phyloP scores from a whole-genome alignment of 73 alveolate genomes.

The Blepharisma stoltei region DNA sequence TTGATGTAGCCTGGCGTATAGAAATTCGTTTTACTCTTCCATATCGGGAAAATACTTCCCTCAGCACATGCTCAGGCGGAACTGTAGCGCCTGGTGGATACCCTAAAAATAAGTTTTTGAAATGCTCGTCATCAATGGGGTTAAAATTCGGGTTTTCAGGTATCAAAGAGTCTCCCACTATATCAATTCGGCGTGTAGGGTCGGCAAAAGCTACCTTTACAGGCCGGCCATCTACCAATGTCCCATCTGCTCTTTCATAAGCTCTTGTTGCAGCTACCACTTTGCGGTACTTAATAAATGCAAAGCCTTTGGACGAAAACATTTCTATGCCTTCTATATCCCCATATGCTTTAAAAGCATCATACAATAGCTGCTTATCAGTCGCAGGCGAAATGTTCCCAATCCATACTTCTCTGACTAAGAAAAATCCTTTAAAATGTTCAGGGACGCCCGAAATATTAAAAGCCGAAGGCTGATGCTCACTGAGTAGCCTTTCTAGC shows the following conservation, averaged over 20 bases:
- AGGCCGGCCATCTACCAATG: conserved; percentile 16
- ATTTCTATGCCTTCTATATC: conserved; percentile 21
- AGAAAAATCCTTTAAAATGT: neutral
- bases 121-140: conserved; percentile 15
- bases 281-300: conserved; percentile 6
- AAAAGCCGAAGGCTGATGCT: neutral
- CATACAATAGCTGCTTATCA: conserved; percentile 8
- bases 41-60: conserved; percentile 17
- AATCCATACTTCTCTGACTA: conserved; percentile 25
- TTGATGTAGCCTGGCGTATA: neutral
- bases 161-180: conserved; percentile 12
- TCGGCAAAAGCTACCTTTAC: conserved; percentile 27
- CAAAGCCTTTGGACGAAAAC: conserved; percentile 22
- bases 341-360: conserved; percentile 22
- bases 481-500: neutral
- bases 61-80: conserved; percentile 1
- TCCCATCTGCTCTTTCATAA: conserved; percentile 14
- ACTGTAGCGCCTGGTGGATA: conserved; percentile 1
- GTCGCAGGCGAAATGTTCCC: conserved; percentile 26
- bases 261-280: conserved; percentile 9
- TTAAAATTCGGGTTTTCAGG: conserved; percentile 6
- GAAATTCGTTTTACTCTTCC: conserved; percentile 8
- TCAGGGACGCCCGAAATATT: conserved; percentile 1
- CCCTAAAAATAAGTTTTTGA: conserved; percentile 16
- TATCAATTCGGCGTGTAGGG: conserved; percentile 26